A percentile compares a stretch with the other conserved stretches of the same genome.
Conservation (phyloP, 257 asterid species). For the Ajuga chamaepitys region DNA sequence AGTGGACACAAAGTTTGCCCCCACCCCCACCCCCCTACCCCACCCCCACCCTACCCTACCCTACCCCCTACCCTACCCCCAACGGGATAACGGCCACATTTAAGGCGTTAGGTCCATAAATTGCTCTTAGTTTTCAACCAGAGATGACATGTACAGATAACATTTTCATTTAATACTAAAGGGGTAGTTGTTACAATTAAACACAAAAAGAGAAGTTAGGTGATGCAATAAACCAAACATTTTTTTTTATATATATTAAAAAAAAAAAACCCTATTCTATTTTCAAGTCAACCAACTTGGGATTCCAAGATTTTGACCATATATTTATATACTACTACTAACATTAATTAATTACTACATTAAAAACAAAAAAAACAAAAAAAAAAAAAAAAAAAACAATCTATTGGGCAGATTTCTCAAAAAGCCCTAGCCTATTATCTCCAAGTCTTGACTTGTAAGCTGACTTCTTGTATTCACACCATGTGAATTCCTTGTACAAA, state of each 20-base stretch:
- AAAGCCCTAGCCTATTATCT: slow-evolving; percentile 41
- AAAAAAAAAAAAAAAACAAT: background rate
- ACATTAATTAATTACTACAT: too few relatives aligned
- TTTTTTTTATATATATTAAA: too few relatives aligned
- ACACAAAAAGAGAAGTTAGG: slow-evolving; percentile 23
- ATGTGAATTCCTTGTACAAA: slow-evolving; percentile 59
- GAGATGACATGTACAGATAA: slow-evolving; percentile 15
- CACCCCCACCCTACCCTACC: background rate
- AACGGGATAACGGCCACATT: slow-evolving; percentile 18
- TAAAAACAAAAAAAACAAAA: background rate
- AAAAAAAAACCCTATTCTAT: background rate
- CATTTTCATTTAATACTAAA: slow-evolving; percentile 19
- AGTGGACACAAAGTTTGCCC: background rate
- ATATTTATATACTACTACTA: background rate
- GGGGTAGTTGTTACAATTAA: slow-evolving; percentile 21
- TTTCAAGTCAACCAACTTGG: slow-evolving; percentile 24
- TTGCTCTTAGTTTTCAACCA: slow-evolving; percentile 7
- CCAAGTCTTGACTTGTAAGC: slow-evolving; percentile 57
- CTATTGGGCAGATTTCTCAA: slow-evolving; percentile 30
- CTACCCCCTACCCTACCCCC: background rate
- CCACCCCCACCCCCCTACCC: background rate
- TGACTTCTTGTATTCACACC: slow-evolving; percentile 60
- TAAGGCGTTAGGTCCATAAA: slow-evolving; percentile 15
- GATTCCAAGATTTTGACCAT: slow-evolving; percentile 17
- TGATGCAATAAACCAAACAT: slow-evolving; percentile 9